These are phyloP conservation scores for Tricholoma hemisulphureum DNA, from an alignment of 768 basidiomycete species.

Conservation along the genomic window DNA sequence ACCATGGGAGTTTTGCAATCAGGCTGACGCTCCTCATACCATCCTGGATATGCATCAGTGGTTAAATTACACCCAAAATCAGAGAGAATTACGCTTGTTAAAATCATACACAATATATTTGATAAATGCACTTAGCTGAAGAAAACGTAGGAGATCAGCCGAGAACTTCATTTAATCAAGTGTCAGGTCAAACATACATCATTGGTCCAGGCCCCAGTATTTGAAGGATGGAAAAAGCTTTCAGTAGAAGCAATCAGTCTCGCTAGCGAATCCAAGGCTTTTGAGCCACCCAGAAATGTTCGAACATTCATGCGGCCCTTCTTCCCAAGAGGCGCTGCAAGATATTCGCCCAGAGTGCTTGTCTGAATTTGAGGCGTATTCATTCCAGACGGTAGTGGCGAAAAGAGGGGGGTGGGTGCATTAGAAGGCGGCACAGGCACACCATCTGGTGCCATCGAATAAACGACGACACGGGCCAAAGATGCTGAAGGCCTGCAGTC, in stretches of 20 bases:
- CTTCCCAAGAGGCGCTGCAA: constrained; percentile 57
- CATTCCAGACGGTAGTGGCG: constrained; percentile 64
- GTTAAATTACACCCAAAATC: not conserved
- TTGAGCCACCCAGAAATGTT: constrained; percentile 78
- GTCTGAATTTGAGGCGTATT: constrained; percentile 54
- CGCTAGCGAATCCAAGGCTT: constrained; percentile 81
- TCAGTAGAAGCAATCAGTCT: constrained; percentile 85
- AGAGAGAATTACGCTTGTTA: constrained; percentile 58
- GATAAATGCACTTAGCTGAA: constrained; percentile 78
- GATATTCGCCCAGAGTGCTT: constrained; percentile 51
- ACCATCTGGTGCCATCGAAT: constrained; percentile 78
- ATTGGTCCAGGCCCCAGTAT: constrained; percentile 79
- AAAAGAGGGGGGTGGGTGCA: constrained; percentile 70
- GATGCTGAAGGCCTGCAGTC: constrained; percentile 48
- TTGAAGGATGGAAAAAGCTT: constrained; percentile 88
- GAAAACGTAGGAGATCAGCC: not conserved
- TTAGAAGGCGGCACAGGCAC: constrained; percentile 55
- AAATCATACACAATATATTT: constrained; percentile 83
- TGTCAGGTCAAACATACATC: constrained; percentile 47
- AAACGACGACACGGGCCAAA: constrained; percentile 81
- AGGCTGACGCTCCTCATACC: constrained; percentile 73
- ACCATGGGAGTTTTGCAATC: constrained; percentile 80
- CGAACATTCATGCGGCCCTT: constrained; percentile 39
- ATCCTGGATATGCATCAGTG: constrained; percentile 41
- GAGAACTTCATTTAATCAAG: not conserved